These are phyloP conservation scores for Psidium friedrichsthalianum DNA, from an alignment of 345 rosid genomes.

Conservation along the genomic window DNA sequence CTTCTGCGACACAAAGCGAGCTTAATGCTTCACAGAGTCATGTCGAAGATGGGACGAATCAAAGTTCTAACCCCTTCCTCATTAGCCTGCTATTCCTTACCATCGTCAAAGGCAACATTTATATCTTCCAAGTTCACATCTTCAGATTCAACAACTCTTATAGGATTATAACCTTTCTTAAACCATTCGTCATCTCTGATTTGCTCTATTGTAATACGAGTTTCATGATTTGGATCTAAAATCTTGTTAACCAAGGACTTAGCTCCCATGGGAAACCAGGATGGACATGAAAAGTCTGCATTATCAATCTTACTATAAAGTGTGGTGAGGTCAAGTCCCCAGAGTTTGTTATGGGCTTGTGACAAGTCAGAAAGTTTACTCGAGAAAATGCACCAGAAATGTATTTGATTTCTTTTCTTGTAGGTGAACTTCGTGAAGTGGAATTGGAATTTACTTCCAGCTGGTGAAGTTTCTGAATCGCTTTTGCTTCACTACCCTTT, in stretches of 20 bases:
- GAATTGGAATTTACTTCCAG: constrained; percentile 53
- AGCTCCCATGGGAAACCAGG: constrained; percentile 85
- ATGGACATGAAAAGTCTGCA: constrained; percentile 81
- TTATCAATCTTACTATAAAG: constrained; percentile 80
- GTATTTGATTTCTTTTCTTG: constrained; percentile 41
- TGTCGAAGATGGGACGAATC: too few relatives aligned
- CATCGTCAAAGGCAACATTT: constrained; percentile 81
- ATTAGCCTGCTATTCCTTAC: too few relatives aligned
- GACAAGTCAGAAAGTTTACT: too few relatives aligned
- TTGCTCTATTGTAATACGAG: constrained; percentile 69
- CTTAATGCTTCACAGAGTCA: too few relatives aligned
- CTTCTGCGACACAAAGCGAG: too few relatives aligned
- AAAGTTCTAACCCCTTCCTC: too few relatives aligned
- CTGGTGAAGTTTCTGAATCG: constrained; percentile 55
- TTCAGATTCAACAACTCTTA: constrained; percentile 64
- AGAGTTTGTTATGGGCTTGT: too few relatives aligned
- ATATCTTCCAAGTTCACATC: constrained; percentile 90
- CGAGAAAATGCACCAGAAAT: constrained; percentile 19
- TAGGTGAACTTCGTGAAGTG: constrained; percentile 31
- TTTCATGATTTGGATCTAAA: constrained; percentile 84
- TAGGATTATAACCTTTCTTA: constrained; percentile 51
- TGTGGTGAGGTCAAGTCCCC: constrained; percentile 87
- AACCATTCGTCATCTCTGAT: constrained; percentile 84
- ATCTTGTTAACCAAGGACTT: constrained; percentile 69
- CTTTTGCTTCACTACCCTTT: constrained; percentile 64